These are phyloP conservation scores for Claviceps arundinis DNA, from an alignment of 2,329 filamentous ascomycete species.

Conservation along the genomic window DNA sequence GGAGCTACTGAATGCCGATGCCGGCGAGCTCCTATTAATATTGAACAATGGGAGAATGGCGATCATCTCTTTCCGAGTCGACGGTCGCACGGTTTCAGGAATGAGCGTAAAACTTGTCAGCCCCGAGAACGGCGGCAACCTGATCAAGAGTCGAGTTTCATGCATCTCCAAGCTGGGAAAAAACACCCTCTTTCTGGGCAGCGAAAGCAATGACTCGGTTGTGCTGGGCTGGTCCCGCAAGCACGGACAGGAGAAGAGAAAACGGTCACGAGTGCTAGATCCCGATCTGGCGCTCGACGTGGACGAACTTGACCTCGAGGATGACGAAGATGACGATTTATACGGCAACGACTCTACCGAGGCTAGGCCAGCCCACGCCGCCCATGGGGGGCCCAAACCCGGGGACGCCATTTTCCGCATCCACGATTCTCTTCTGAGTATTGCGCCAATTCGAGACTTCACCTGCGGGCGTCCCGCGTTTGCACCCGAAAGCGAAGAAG, in stretches of 20 bases:
- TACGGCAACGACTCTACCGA: conserved; percentile 51
- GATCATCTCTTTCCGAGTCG: conserved; percentile 69
- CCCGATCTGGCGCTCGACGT: conserved; percentile 35
- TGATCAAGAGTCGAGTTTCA: conserved; percentile 50
- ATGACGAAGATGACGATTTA: conserved; percentile 51
- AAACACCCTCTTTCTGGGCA: conserved; percentile 69
- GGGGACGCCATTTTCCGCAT: conserved; percentile 61
- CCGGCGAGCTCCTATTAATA: conserved; percentile 73
- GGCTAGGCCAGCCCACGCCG: conserved; percentile 34
- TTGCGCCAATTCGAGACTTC: conserved; percentile 68
- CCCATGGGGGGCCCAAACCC: conserved; percentile 31
- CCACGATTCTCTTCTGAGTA: conserved; percentile 63
- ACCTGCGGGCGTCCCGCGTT: conserved; percentile 48
- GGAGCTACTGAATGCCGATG: conserved; percentile 61
- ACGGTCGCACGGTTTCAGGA: conserved; percentile 83
- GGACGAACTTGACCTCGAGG: conserved; percentile 39
- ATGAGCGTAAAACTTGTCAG: conserved; percentile 58
- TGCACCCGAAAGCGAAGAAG: conserved; percentile 30
- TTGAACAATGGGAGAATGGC: conserved; percentile 62
- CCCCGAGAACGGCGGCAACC: conserved; percentile 45
- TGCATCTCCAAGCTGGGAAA: conserved; percentile 57
- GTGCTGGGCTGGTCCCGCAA: conserved; percentile 69
- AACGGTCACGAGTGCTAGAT: conserved; percentile 46
- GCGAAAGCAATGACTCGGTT: conserved; percentile 68
- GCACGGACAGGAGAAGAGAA: conserved; percentile 49